Evolutionary conservation across 192 early-diverging fungal species (phyloP), one percentile per base, ranked within the genome.

Genomic region (Linnemannia zychae): DNA sequence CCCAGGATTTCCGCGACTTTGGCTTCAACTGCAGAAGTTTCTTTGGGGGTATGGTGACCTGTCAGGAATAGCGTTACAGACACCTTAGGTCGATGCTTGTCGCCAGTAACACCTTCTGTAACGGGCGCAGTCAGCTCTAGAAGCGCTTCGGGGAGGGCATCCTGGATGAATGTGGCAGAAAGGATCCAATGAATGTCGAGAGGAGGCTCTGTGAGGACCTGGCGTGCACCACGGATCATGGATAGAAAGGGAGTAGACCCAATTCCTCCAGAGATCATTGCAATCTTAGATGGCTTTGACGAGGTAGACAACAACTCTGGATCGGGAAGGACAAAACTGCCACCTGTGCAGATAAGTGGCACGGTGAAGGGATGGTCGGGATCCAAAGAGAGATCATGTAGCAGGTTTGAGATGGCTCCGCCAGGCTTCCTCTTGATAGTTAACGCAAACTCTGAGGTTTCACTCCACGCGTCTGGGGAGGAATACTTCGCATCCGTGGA

Each of bases 241-340:
- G 82, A 78, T 18, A 84, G 71, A 31, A 84, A 84, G 4, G 82
- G 82, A 0, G 82, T 84, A 7, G 77, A 78, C 3, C 82, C 82
- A 44, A 84, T 84, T 0, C 82, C 82, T 13, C 82, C 82, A 36
- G 82, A 84, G 36, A 84, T 79, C 6, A 84, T 66, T 18, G 71
- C 38, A 16, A 79, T 24, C 22, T 72, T 78, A 40, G 31, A 4
- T 0, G 74, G 73, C 44, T 16, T 53, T 40, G 47, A 46, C 1
- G 28, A 13, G 38, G 17, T n/a, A 63, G 50, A 7, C 12, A 15
- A 24, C 22, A 71, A n/a, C 22, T 12, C 28, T 22, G 33, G 22
- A 16, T 48, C 36, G 3, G 81, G 71, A 36, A 84, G 72, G 9
- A 72, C 31, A 67, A 84, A 84, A 4, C 46, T 74, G 3, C 82